Evolutionary conservation across 768 basidiomycete genomes (phyloP), one percentile per base, ranked within the genome.

Genomic region (Rhizopogon salebrosus): DNA sequence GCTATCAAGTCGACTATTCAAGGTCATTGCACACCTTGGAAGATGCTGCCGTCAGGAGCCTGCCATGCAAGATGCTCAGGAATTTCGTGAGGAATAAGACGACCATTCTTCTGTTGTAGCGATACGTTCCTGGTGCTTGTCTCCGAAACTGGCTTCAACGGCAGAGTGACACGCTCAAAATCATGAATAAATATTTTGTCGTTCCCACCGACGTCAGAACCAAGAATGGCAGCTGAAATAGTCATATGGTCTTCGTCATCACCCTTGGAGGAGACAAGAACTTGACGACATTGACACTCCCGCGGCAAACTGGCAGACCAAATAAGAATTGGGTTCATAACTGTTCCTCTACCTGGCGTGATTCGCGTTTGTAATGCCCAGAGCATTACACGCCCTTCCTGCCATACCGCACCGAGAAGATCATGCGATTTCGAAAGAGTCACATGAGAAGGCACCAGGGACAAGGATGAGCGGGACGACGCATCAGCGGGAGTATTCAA

Each of bases 331-430:
- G 87, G 87, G 48, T 81, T 70, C 79, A 89, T 82, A 4, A 79
- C 73, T 49, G 84, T 82, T 23, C 72, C 79, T 0, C 71, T 74
- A 5, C 82, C 82, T 10, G 80, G 78, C 9, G 75, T 74, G 27
- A 87, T 68, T 6, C 82, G 80, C 1, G 83, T 91, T 37, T 77
- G 72, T 39, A 93, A 72, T 35, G 80, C 72, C 82, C 87, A 95
- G 3, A 94, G 59, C 48, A 87, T 80, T 8, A 89, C 63, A 26
- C 71, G 69, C 0, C 89, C 90, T n/a, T 73, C 70, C 53, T 86
- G 82, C 82, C 86, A 89, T 1, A 95, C 73, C 2, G 84, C 61
- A 9, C 80, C 86, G 7, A 92, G 64, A 1, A 77, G 63, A 55
- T 94, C 89, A 16, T 70, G 66, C 18, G 67, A 60, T 1, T 76